A percentile compares a stretch with the other conserved stretches of the same genome.
Conservation (phyloP, 1,284 basidiomycete species). For the Marasmius oreades region DNA sequence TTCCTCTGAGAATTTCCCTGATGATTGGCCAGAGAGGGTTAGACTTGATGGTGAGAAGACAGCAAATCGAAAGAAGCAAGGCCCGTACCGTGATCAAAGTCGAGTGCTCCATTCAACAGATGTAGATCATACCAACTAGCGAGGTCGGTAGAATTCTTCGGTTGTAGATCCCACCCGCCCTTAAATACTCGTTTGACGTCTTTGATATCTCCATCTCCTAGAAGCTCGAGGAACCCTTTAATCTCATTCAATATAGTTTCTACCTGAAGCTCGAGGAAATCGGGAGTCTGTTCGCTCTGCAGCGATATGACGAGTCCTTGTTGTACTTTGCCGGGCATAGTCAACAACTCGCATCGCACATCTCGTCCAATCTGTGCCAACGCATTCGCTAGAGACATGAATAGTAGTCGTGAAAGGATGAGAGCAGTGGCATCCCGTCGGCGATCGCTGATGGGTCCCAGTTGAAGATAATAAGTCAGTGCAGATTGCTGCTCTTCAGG, state of each 20-base stretch:
- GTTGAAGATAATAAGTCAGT: not conserved
- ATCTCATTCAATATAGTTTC: not conserved
- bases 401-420: slow-evolving; percentile 1
- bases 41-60: not conserved
- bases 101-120: not conserved
- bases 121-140: not conserved
- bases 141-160: not conserved
- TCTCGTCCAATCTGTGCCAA: not conserved
- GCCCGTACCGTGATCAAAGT: not conserved
- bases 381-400: not conserved
- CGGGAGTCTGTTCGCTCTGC: not conserved
- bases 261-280: not conserved
- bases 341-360: slow-evolving; percentile 1
- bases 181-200: not conserved
- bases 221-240: not conserved
- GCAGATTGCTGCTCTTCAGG: slow-evolving; percentile 1
- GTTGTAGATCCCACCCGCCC: not conserved
- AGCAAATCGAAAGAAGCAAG: too few relatives aligned
- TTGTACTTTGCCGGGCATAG: not conserved
- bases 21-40: not conserved
- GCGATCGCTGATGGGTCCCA: not conserved
- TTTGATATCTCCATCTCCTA: not conserved
- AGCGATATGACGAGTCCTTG: not conserved
- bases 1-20: slow-evolving; percentile 2
- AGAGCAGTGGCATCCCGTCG: not conserved